These are phyloP conservation scores for Moelleriella libera DNA, from an alignment of 2,329 filamentous ascomycete genomes.

Conservation along the genomic window DNA sequence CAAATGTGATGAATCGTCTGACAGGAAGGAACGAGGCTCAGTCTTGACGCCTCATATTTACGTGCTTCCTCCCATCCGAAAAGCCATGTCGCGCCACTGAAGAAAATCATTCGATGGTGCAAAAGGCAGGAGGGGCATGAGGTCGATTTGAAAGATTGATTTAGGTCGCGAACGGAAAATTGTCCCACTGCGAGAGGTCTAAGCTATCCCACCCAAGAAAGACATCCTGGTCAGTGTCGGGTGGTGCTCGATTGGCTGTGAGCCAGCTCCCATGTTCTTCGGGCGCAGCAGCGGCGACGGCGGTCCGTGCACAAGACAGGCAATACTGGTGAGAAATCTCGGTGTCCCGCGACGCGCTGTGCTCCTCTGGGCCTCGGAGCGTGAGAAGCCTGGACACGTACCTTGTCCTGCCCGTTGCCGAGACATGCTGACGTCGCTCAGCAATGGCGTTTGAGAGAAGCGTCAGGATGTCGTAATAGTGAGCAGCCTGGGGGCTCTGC, in stretches of 20 bases:
- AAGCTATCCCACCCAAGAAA: constrained; percentile 15
- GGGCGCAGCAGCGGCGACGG: no score
- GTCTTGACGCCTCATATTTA: no score
- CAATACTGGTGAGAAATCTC: no score
- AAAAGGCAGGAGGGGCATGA: no score
- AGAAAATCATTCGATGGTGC: no score
- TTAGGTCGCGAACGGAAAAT: constrained; percentile 10
- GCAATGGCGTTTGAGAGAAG: constrained; percentile 28
- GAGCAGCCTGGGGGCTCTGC: constrained; percentile 39
- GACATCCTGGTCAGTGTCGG: constrained; percentile 5
- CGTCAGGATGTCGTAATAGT: constrained; percentile 41
- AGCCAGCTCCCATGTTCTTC: background rate
- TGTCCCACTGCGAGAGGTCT: constrained; percentile 18
- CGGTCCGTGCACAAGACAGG: no score
- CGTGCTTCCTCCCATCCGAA: no score
- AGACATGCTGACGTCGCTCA: constrained; percentile 18
- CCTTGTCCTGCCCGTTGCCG: constrained; percentile 9
- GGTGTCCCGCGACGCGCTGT: no score
- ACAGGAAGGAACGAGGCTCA: no score
- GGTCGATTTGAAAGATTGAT: no score
- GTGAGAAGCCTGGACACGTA: constrained; percentile 15
- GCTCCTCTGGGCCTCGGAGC: constrained; percentile 1
- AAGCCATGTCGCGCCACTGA: no score
- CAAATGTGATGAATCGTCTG: no score
- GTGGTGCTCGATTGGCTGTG: background rate